phyloP scores from a whole-genome alignment of 148 eudicot genomes.

The Vaccinium vitisidaea region DNA sequence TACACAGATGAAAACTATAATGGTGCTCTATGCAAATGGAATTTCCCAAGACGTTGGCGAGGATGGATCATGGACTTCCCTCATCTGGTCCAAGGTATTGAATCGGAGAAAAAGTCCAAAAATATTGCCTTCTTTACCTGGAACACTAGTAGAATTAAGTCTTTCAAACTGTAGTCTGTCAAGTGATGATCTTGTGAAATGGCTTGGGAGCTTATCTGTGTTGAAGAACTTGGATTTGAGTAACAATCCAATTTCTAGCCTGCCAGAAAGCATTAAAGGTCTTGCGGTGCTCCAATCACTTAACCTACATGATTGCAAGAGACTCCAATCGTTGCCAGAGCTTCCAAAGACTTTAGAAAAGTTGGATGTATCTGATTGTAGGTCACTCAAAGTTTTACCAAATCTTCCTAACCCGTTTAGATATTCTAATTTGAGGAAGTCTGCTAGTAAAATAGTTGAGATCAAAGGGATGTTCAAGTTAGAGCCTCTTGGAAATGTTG shows the following conservation, averaged over 20 bases:
- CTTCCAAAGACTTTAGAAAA: not conserved
- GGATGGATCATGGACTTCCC: too few relatives aligned
- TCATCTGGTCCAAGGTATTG: too few relatives aligned
- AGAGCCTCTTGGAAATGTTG: not conserved
- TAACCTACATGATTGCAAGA: not conserved
- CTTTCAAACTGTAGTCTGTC: too few relatives aligned
- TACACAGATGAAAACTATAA: not conserved
- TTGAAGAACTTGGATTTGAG: too few relatives aligned
- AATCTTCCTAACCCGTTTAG: not conserved
- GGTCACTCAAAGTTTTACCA: not conserved
- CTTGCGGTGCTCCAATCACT: not conserved
- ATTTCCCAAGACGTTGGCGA: not conserved
- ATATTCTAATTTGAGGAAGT: too few relatives aligned
- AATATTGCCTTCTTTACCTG: too few relatives aligned
- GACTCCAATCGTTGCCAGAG: not conserved
- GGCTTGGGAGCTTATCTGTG: too few relatives aligned
- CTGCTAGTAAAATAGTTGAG: not conserved
- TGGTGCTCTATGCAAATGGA: not conserved
- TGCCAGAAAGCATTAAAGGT: too few relatives aligned
- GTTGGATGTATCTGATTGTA: not conserved
- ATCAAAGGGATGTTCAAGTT: conserved; percentile 3
- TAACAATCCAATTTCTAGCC: too few relatives aligned
- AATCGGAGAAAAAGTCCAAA: too few relatives aligned
- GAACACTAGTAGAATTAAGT: too few relatives aligned
- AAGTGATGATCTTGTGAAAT: too few relatives aligned